A percentile compares a stretch with the other conserved stretches of the same genome.
Conservation (phyloP, 2,329 filamentous ascomycete genomes). For the Paecilomyces niveus region DNA sequence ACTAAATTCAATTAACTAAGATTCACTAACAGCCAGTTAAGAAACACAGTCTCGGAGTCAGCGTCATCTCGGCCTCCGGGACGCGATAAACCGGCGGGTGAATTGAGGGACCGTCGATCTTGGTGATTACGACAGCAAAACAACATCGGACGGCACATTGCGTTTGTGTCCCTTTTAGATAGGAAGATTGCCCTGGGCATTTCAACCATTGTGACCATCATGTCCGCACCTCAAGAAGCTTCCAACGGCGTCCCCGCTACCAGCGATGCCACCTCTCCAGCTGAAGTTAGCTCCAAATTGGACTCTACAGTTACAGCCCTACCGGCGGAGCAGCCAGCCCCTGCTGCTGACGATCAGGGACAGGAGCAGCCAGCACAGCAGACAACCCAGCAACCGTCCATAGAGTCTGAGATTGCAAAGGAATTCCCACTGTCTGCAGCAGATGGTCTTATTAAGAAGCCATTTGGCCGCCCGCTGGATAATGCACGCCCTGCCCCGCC, state of each 20-base stretch:
- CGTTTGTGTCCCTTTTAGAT: not conserved
- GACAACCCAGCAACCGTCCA: not conserved
- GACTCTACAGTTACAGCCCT: not conserved
- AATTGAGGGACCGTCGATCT: not conserved
- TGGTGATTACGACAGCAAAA: not conserved
- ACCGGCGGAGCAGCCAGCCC: not conserved
- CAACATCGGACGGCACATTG: not conserved
- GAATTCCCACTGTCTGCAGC: conserved; percentile 30
- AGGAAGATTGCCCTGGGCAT: not conserved
- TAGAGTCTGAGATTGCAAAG: conserved; percentile 13
- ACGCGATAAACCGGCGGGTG: not conserved
- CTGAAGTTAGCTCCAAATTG: not conserved
- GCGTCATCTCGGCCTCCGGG: not conserved
- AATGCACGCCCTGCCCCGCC: conserved; percentile 51
- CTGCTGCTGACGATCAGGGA: conserved; percentile 5
- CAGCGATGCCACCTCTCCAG: not conserved
- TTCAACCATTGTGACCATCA: not conserved
- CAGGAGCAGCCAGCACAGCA: conserved; percentile 1
- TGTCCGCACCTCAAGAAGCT: not conserved
- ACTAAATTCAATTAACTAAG: not conserved
- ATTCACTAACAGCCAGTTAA: not conserved
- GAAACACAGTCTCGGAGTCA: not conserved
- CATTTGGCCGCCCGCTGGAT: conserved; percentile 52
- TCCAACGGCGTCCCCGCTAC: not conserved
- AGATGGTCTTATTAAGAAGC: conserved; percentile 45